phyloP scores from a whole-genome alignment of 2,329 filamentous ascomycete species.

The Cryphonectria carpinicola region DNA sequence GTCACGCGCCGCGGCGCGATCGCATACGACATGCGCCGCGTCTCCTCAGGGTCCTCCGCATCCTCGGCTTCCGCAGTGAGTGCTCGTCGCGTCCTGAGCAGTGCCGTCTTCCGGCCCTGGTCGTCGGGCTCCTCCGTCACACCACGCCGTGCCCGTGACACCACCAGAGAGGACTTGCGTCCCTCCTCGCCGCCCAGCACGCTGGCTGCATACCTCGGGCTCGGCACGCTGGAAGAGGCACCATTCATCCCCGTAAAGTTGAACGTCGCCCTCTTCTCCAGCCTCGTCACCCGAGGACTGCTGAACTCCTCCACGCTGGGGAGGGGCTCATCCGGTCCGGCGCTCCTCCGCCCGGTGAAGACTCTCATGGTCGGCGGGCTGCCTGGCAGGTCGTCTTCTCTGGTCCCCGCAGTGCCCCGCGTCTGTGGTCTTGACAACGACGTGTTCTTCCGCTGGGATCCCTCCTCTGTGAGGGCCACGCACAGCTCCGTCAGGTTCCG shows the following conservation, averaged over 20 bases:
- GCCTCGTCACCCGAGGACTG: slow-evolving; percentile 53
- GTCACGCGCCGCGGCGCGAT: slow-evolving; percentile 52
- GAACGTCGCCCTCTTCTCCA: slow-evolving; percentile 57
- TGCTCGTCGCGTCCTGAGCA: slow-evolving; percentile 51
- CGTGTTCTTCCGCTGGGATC: slow-evolving; percentile 40
- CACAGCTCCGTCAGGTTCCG: slow-evolving; percentile 91
- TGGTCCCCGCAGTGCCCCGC: slow-evolving; percentile 29
- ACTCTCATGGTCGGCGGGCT: slow-evolving; percentile 53
- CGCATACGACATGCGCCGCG: slow-evolving; percentile 46
- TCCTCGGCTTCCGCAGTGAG: slow-evolving; percentile 56
- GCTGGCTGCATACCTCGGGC: slow-evolving; percentile 44
- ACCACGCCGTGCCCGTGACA: slow-evolving; percentile 48
- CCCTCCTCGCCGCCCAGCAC: slow-evolving; percentile 47
- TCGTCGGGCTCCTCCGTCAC: slow-evolving; percentile 56
- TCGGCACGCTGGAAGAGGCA: slow-evolving; percentile 43
- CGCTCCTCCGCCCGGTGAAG: slow-evolving; percentile 45
- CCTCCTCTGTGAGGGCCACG: slow-evolving; percentile 74
- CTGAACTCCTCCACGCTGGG: slow-evolving; percentile 41
- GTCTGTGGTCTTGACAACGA: slow-evolving; percentile 30
- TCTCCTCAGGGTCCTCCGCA: slow-evolving; percentile 32
- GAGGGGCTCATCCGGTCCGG: slow-evolving; percentile 45
- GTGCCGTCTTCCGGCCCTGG: slow-evolving; percentile 46
- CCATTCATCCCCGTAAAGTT: slow-evolving; percentile 38
- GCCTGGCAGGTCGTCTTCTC: slow-evolving; percentile 36
- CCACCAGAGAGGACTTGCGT: slow-evolving; percentile 58